Evolutionary conservation across 140 eudicot genomes (phyloP).

Genomic region (Senecio squalidus): DNA sequence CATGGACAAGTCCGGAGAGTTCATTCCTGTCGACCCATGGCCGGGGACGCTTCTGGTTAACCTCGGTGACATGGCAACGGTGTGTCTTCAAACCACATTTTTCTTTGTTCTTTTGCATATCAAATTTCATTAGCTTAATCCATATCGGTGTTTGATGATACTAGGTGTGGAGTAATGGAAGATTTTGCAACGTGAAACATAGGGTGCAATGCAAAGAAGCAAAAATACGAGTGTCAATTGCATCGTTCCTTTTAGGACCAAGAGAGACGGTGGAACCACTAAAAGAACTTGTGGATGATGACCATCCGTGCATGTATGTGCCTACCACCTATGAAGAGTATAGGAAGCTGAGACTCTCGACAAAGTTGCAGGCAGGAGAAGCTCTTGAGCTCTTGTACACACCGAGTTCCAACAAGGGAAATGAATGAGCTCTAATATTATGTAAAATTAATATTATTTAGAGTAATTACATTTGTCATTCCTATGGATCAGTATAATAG

Average conservation of each 20-base stretch:
- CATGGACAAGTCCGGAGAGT: slow-evolving; percentile 30
- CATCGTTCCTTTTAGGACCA: slow-evolving; percentile 36
- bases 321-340: slow-evolving; percentile 30
- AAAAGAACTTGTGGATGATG: slow-evolving; percentile 32
- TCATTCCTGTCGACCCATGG: slow-evolving; percentile 38
- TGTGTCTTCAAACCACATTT: too few species aligned
- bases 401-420: too few species aligned
- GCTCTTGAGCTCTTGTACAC: slow-evolving; percentile 28
- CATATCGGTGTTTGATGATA: slow-evolving; percentile 2
- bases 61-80: slow-evolving; percentile 47
- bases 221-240: slow-evolving; percentile 27
- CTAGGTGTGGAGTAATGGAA: slow-evolving; percentile 52
- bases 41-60: slow-evolving; percentile 48
- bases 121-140: too few species aligned
- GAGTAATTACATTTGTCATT: too few species aligned
- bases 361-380: slow-evolving; percentile 37
- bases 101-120: too few species aligned
- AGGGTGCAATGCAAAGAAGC: slow-evolving; percentile 38
- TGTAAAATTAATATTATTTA: too few species aligned
- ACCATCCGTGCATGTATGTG: slow-evolving; percentile 27
- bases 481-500: too few species aligned
- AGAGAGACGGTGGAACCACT: slow-evolving; percentile 30
- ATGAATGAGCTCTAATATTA: too few species aligned
- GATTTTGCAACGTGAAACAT: slow-evolving; percentile 38
- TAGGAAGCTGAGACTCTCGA: slow-evolving; percentile 28